Conservation (phyloP, 2,329 filamentous ascomycete genomes). For the Cladosporium sp. region DNA sequence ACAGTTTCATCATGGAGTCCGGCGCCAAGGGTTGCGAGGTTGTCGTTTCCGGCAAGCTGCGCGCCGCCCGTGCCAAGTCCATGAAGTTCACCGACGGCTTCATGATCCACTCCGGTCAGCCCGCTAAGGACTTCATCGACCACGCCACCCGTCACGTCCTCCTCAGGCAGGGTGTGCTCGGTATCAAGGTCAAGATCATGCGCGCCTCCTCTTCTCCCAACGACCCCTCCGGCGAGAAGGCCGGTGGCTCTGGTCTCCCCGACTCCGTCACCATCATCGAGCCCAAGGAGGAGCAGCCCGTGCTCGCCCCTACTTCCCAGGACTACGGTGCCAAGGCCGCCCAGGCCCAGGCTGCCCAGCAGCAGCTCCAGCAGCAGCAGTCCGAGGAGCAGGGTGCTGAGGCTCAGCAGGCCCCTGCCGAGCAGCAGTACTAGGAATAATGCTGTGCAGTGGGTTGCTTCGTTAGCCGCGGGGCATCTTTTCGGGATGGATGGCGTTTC, state of each 20-base stretch:
- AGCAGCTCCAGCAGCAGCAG: slow-evolving; percentile 53
- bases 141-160: slow-evolving; percentile 97
- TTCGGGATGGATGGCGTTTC: slow-evolving; percentile 21
- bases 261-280: slow-evolving; percentile 99
- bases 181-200: slow-evolving; percentile 99
- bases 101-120: slow-evolving; percentile 99
- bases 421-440: slow-evolving; percentile 21
- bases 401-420: slow-evolving; percentile 19
- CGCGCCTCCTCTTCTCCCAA: slow-evolving; percentile 68
- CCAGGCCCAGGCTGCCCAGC: slow-evolving; percentile 63
- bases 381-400: slow-evolving; percentile 28
- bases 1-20: slow-evolving; percentile 98
- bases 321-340: slow-evolving; percentile 96
- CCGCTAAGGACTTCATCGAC: slow-evolving; percentile 99
- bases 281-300: slow-evolving; percentile 98
- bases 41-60: slow-evolving; percentile 98
- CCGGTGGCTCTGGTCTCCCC: slow-evolving; percentile 94
- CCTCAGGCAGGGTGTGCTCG: slow-evolving; percentile 98
- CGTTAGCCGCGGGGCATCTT: slow-evolving; percentile 20
- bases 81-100: slow-evolving; percentile 99
- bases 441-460: slow-evolving; percentile 17
- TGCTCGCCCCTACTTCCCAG: slow-evolving; percentile 93
- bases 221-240: slow-evolving; percentile 98
- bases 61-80: slow-evolving; percentile 98
- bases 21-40: slow-evolving; percentile 99